phyloP scores from a whole-genome alignment of 2,329 filamentous ascomycete genomes.

The Gaeumannomyces sp. region DNA sequence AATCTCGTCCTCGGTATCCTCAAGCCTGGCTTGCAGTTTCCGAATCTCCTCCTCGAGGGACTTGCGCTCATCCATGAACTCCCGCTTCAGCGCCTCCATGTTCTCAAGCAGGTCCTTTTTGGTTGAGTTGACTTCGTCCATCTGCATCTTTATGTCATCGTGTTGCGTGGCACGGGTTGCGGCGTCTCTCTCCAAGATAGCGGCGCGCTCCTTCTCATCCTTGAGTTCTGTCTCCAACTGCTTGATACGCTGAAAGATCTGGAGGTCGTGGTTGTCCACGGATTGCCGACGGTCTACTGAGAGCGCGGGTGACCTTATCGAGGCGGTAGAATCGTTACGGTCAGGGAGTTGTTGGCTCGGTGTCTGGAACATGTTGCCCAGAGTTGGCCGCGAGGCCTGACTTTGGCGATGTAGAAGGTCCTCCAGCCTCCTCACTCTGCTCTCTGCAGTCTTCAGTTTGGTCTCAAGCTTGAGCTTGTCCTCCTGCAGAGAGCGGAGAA shows the following conservation, averaged over 20 bases:
- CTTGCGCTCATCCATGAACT: slow-evolving; percentile 80
- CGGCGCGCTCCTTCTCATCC: slow-evolving; percentile 62
- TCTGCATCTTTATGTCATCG: slow-evolving; percentile 57
- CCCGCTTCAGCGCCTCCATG: slow-evolving; percentile 83
- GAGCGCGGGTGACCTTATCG: slow-evolving; percentile 36
- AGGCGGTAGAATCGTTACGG: slow-evolving; percentile 43
- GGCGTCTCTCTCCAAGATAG: slow-evolving; percentile 64
- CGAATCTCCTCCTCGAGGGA: slow-evolving; percentile 76
- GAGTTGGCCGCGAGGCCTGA: slow-evolving; percentile 47
- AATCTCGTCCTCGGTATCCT: slow-evolving; percentile 88
- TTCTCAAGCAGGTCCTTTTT: slow-evolving; percentile 94
- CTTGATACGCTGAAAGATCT: slow-evolving; percentile 40
- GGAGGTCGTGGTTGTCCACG: slow-evolving; percentile 40
- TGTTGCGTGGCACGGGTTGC: slow-evolving; percentile 49
- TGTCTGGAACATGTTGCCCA: slow-evolving; percentile 49
- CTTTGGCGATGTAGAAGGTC: slow-evolving; percentile 84
- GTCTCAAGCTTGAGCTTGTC: slow-evolving; percentile 72
- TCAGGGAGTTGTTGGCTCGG: slow-evolving; percentile 40
- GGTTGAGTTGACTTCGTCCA: slow-evolving; percentile 83
- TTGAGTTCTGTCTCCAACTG: slow-evolving; percentile 74
- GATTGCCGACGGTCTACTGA: slow-evolving; percentile 31
- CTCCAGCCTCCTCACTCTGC: slow-evolving; percentile 83
- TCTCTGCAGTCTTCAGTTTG: slow-evolving; percentile 76
- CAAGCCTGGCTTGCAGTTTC: slow-evolving; percentile 67
- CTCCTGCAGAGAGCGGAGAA: slow-evolving; percentile 69